Evolutionary conservation across 176 grass and related monocot species (phyloP).

Genomic region (Carex cristatella): DNA sequence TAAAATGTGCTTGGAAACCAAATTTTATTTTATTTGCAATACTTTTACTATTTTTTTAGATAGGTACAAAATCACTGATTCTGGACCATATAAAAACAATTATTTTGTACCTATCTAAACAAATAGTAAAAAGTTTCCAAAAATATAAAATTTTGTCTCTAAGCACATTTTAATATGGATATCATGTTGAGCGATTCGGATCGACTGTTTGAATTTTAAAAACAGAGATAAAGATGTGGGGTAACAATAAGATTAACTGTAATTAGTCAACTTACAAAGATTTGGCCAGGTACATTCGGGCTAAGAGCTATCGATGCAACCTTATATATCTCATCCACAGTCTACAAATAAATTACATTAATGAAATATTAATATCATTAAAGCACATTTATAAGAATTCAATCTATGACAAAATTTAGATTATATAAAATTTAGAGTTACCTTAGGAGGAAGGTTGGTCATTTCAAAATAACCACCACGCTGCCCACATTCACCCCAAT

Average conservation of each 20-base stretch:
- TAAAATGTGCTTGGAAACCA: no score
- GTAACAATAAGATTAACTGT: neutral
- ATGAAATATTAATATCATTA: conserved; percentile 18
- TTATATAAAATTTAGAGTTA: conserved; percentile 22
- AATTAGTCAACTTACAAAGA: conserved; percentile 84
- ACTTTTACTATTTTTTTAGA: no score
- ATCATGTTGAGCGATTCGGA: no score
- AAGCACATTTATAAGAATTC: neutral
- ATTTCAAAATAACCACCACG: conserved; percentile 99
- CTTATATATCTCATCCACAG: conserved; percentile 98
- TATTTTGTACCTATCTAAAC: no score
- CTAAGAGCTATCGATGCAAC: conserved; percentile 83
- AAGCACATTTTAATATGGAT: no score
- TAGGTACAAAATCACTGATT: no score
- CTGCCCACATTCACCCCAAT: conserved; percentile 99
- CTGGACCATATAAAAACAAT: no score
- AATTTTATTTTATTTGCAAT: no score
- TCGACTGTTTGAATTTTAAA: no score
- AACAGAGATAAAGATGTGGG: no score
- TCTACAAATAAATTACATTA: conserved; percentile 45
- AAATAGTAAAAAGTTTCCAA: no score
- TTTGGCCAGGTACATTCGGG: conserved; percentile 94
- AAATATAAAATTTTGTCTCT: no score
- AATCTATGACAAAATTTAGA: neutral
- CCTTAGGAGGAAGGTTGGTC: conserved; percentile 92